Percentiles rank a stretch among this genome's conserved stretches.
These are phyloP conservation scores for Escovopsis weberi DNA, from an alignment of 2,329 filamentous ascomycete species.

Conservation along the genomic window DNA sequence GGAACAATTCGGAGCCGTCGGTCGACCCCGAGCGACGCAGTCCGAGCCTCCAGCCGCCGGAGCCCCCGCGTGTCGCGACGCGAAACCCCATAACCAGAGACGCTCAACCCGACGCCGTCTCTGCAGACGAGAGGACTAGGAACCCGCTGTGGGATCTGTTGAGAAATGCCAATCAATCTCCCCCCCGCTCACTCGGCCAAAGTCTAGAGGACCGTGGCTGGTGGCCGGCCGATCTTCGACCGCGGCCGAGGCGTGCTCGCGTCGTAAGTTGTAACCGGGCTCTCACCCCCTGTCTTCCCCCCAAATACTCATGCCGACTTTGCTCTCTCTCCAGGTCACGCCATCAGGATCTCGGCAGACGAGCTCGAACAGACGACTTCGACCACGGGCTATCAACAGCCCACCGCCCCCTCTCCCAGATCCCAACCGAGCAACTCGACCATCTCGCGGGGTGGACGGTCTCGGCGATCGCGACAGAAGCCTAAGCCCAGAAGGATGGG, in stretches of 20 bases:
- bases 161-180: too few relatives aligned
- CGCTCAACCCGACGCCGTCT: too few relatives aligned
- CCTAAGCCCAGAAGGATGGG: conserved; percentile 67
- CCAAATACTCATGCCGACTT: too few relatives aligned
- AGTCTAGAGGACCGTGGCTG: conserved; percentile 8
- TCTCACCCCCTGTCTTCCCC: too few relatives aligned
- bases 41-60: background rate
- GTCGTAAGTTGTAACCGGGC: conserved; percentile 9
- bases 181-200: too few relatives aligned
- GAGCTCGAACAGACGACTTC: too few relatives aligned
- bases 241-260: conserved; percentile 9
- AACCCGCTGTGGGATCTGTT: too few relatives aligned
- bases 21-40: background rate
- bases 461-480: conserved; percentile 76
- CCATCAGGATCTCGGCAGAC: background rate
- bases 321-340: conserved; percentile 2
- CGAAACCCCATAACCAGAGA: conserved; percentile 6
- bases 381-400: too few relatives aligned
- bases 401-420: background rate
- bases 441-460: conserved; percentile 40
- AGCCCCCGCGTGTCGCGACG: conserved; percentile 6
- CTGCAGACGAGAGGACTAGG: too few relatives aligned
- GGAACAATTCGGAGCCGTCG: conserved; percentile 9
- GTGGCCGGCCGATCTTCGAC: conserved; percentile 12
- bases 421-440: background rate